A percentile compares a stretch with the other conserved stretches of the same genome.
Evolutionary conservation across 768 basidiomycete genomes (phyloP).

Genomic region (Boletus tomentosulus): DNA sequence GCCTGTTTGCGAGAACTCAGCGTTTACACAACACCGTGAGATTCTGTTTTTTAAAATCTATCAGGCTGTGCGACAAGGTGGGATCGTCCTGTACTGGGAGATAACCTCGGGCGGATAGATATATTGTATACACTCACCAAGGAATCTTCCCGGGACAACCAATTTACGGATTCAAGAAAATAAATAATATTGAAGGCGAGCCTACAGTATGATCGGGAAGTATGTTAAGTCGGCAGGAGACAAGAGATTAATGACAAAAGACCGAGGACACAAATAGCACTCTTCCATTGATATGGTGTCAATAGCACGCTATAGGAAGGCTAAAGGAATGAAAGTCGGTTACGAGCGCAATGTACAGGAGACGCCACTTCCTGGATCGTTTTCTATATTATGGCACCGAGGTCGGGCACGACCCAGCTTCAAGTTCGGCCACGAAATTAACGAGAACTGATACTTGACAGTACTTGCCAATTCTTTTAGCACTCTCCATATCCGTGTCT

Average conservation of each 20-base stretch:
- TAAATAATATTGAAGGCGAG: slow-evolving; percentile 3
- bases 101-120: neutral
- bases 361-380: slow-evolving; percentile 22
- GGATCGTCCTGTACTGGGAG: neutral
- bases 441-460: slow-evolving; percentile 14
- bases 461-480: slow-evolving; percentile 10
- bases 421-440: slow-evolving; percentile 10
- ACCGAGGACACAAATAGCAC: neutral
- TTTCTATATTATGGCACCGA: slow-evolving; percentile 14
- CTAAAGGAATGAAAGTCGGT: slow-evolving; percentile 2
- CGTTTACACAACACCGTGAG: no score
- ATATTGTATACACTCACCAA: slow-evolving; percentile 6
- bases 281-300: neutral
- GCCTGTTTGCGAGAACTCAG: no score
- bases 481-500: slow-evolving; percentile 20
- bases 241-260: neutral
- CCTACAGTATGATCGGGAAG: neutral
- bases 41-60: neutral
- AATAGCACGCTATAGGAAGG: slow-evolving; percentile 12
- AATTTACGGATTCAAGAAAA: neutral
- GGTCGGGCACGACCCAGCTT: slow-evolving; percentile 13
- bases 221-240: neutral
- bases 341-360: neutral
- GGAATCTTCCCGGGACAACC: neutral
- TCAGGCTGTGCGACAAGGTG: neutral